phyloP scores from a whole-genome alignment of 2,329 filamentous ascomycete genomes.

The Thyridium curvatum region DNA sequence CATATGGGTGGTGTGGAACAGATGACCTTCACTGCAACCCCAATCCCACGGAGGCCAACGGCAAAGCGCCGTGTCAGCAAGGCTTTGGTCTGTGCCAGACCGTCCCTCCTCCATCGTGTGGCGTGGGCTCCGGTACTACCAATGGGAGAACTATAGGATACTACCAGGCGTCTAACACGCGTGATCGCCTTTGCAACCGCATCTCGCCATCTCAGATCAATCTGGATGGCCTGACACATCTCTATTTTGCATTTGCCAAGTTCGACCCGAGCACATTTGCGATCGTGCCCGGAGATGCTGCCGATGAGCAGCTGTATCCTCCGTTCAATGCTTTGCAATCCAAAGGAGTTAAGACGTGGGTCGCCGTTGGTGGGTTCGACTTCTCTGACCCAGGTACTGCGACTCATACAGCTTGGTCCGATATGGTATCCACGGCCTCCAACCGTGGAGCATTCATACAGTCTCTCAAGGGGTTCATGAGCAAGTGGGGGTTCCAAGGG shows the following conservation, averaged over 20 bases:
- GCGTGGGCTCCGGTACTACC: conserved; percentile 10
- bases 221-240: conserved; percentile 21
- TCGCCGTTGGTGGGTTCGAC: conserved; percentile 20
- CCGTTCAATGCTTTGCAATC: conserved; percentile 18
- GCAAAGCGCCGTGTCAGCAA: conserved; percentile 17
- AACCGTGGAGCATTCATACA: conserved; percentile 28
- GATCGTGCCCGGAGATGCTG: conserved; percentile 13
- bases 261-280: conserved; percentile 19
- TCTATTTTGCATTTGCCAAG: conserved; percentile 21
- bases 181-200: conserved; percentile 19
- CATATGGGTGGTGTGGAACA: conserved; percentile 15
- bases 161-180: conserved; percentile 22
- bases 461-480: conserved; percentile 24
- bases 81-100: conserved; percentile 25
- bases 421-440: conserved; percentile 12
- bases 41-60: no score
- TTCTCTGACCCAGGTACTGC: conserved; percentile 15
- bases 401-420: no score
- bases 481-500: conserved; percentile 29
- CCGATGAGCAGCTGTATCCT: conserved; percentile 11
- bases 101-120: conserved; percentile 16
- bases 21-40: no score
- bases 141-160: conserved; percentile 25
- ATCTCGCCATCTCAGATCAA: conserved; percentile 23
- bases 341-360: conserved; percentile 17